Conservation (phyloP, 352 stramenopile species). For the Phytophthora niederhauseri region DNA sequence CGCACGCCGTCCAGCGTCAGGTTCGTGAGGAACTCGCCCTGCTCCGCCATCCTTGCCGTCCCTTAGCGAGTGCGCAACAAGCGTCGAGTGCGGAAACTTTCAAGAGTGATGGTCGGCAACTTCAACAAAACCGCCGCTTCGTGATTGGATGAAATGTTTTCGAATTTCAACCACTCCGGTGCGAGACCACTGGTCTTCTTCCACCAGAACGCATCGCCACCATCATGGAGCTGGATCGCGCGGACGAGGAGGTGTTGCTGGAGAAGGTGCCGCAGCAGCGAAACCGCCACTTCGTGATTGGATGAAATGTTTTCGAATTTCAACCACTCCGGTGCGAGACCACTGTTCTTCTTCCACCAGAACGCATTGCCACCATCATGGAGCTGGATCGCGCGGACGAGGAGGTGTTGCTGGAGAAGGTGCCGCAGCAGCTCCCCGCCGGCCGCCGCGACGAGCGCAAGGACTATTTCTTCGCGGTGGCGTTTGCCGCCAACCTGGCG, state of each 20-base stretch:
- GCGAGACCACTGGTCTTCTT: conserved; percentile 20
- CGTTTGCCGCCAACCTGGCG: conserved; percentile 67
- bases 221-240: conserved; percentile 69
- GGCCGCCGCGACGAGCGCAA: conserved; percentile 59
- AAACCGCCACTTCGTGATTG: conserved; percentile 29
- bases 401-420: conserved; percentile 67
- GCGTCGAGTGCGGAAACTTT: conserved; percentile 5
- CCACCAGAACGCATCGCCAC: conserved; percentile 8
- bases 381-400: conserved; percentile 69
- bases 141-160: conserved; percentile 22
- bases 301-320: conserved; percentile 20
- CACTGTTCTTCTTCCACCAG: conserved; percentile 24
- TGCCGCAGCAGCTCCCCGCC: conserved; percentile 33
- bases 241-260: conserved; percentile 65
- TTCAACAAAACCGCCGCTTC: conserved; percentile 38
- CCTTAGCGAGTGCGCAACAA: not conserved
- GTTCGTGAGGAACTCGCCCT: conserved; percentile 61
- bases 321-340: conserved; percentile 6
- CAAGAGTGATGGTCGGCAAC: conserved; percentile 27
- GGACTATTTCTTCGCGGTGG: conserved; percentile 67
- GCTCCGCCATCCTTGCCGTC: conserved; percentile 34
- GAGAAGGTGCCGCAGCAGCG: conserved; percentile 55
- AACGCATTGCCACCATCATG: conserved; percentile 39
- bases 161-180: conserved; percentile 17
- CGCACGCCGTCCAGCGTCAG: conserved; percentile 82